Base-by-base conservation (phyloP, 1,284 basidiomycete species). In the Macrocybe sp. region DNA sequence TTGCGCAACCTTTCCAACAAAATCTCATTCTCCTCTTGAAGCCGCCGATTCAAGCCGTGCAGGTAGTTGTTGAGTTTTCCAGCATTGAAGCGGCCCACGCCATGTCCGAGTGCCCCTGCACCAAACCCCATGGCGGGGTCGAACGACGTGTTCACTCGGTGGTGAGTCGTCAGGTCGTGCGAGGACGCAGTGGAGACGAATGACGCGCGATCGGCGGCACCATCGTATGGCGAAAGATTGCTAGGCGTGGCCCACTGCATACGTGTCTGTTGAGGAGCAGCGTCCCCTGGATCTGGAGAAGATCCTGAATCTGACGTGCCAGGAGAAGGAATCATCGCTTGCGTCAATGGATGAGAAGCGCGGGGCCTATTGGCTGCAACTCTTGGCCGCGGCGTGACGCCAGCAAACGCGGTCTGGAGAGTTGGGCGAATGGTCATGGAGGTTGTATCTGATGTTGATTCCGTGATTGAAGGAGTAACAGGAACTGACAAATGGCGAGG, bases 121-220 rank as follows among this genome's bases (percentile, higher is more conserved):
- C 79, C 82, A 46, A 85, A 79, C 7, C 84, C 85, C 61, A 87
- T 79, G 4, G 83, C 75, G 34, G 86, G 85, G 59, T 90, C 88
- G 52, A 92, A 89, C 6, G 89, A 92, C 10, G 87, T 87, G 58
- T 93, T 93, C 36, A 81, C 85, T 7, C 86, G 81, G 31, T 79
- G 81, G 57, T 89, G 83, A 5, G 84, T 81, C 1, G 87, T 89
- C 35, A 93, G 69, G 60, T 93, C 91, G 52, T 92, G 86, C 16
- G 89, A 91, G 1, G 89, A 91, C 2, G 85, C 78, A 0, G 85
- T 89, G 3, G 89, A 91, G 37, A 87, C 71, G 64, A 86, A 81
- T 0, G 87, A 88, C 2, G 69, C 75, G 32, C 71, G 70, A 44
- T 81, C 80, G 6, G 53, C 58, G 4, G 50, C 55, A n/a, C 62